A percentile compares a stretch with the other conserved stretches of the same genome.
phyloP scores from a whole-genome alignment of 2,329 filamentous ascomycete species.

The Dothistroma pini region DNA sequence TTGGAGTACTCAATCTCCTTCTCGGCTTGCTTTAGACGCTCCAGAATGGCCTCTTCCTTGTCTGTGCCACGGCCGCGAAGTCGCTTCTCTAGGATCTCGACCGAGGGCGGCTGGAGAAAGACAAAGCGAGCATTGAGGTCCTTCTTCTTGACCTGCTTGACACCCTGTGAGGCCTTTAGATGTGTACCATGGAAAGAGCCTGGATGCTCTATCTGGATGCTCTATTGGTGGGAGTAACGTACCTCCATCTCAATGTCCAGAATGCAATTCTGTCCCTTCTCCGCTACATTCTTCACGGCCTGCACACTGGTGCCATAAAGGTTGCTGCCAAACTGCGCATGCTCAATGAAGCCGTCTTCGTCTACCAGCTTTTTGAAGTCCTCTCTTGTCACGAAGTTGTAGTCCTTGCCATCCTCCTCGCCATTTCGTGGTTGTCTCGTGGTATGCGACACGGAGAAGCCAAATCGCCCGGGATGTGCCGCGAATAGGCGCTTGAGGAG shows the following conservation, averaged over 20 bases:
- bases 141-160: conserved; percentile 85
- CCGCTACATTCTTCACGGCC: conserved; percentile 71
- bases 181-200: background rate
- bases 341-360: conserved; percentile 76
- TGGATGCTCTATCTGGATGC: background rate
- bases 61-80: conserved; percentile 76
- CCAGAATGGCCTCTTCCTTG: conserved; percentile 65
- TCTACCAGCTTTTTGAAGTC: conserved; percentile 65
- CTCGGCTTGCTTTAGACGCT: conserved; percentile 67
- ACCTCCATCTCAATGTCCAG: conserved; percentile 98
- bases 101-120: conserved; percentile 76
- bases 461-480: conserved; percentile 63
- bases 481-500: conserved; percentile 70
- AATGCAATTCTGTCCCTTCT: conserved; percentile 69
- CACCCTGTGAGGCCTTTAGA: conserved; percentile 53
- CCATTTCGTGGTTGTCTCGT: conserved; percentile 72
- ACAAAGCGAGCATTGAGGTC: conserved; percentile 73
- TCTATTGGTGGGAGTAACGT: conserved; percentile 21
- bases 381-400: conserved; percentile 69
- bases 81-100: conserved; percentile 69
- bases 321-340: conserved; percentile 81
- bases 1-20: conserved; percentile 71
- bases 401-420: conserved; percentile 73
- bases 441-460: conserved; percentile 62
- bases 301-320: conserved; percentile 79